Conservation (phyloP, 441 rosid species). For the Erysimum pusillum region DNA sequence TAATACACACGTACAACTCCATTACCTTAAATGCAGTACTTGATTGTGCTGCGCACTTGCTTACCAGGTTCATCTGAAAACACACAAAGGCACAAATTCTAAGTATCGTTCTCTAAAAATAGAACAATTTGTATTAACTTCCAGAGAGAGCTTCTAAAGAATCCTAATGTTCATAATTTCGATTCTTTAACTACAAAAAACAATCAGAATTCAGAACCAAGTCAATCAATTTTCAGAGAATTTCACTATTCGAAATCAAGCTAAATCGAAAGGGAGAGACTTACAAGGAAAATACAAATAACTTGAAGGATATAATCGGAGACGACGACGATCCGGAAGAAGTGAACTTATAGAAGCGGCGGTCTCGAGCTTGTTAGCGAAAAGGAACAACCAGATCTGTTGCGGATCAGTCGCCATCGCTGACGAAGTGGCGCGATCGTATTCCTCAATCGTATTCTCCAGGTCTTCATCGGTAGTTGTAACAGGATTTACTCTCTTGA, state of each 20-base stretch:
- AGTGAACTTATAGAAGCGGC: slow-evolving; percentile 75
- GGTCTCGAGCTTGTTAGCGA: slow-evolving; percentile 62
- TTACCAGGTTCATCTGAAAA: slow-evolving; percentile 76
- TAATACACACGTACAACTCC: background rate
- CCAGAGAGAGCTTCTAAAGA: slow-evolving; percentile 13
- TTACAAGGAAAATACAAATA: slow-evolving; percentile 85
- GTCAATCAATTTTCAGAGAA: background rate
- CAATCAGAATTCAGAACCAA: background rate
- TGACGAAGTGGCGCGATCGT: slow-evolving; percentile 54
- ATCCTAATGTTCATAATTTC: slow-evolving; percentile 22
- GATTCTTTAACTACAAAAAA: background rate
- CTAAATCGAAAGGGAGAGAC: background rate
- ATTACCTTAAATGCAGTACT: slow-evolving; percentile 76
- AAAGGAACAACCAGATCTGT: slow-evolving; percentile 64
- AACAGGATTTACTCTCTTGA: no score
- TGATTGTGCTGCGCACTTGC: slow-evolving; percentile 72
- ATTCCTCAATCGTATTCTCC: slow-evolving; percentile 74
- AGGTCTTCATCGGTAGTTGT: slow-evolving; percentile 74
- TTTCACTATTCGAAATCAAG: background rate
- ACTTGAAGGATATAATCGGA: slow-evolving; percentile 85
- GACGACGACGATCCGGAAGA: slow-evolving; percentile 84
- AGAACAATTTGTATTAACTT: background rate
- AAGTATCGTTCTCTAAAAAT: background rate
- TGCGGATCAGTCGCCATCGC: slow-evolving; percentile 45
- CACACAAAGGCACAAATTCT: slow-evolving; percentile 7